A percentile compares a stretch with the other conserved stretches of the same genome.
These are phyloP conservation scores for Eurotiales sp. DNA, from an alignment of 2,329 filamentous ascomycete species.

Conservation along the genomic window DNA sequence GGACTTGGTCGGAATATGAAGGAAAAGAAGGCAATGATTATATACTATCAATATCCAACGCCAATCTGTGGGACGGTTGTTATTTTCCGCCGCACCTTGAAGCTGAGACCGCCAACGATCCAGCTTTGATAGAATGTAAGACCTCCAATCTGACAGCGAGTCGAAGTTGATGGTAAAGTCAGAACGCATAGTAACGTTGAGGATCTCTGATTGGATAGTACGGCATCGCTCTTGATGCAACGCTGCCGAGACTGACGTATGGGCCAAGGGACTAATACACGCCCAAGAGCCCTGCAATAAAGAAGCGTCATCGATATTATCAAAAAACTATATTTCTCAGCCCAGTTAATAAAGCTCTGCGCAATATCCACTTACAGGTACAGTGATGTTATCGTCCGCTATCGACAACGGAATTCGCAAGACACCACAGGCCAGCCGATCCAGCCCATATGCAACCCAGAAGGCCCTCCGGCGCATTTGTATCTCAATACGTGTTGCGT, in stretches of 20 bases:
- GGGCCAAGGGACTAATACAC: not conserved
- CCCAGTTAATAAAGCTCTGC: too few species aligned
- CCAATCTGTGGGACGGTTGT: not conserved
- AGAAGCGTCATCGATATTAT: not conserved
- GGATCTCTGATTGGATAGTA: conserved; percentile 3
- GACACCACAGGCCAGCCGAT: conserved; percentile 1
- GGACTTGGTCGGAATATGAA: not conserved
- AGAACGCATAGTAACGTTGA: conserved; percentile 4
- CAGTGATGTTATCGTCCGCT: conserved; percentile 4
- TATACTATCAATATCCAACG: conserved; percentile 3
- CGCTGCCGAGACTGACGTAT: not conserved
- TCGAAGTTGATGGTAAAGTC: conserved; percentile 1
- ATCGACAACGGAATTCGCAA: not conserved
- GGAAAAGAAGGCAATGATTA: not conserved
- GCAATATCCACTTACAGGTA: conserved; percentile 1
- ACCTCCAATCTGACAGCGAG: conserved; percentile 1
- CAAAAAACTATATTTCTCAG: conserved; percentile 4
- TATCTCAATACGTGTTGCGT: conserved; percentile 2
- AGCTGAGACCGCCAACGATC: conserved; percentile 4
- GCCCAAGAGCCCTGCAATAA: not conserved
- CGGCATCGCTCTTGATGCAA: conserved; percentile 3
- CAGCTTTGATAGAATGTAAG: not conserved
- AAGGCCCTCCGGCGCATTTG: conserved; percentile 1
- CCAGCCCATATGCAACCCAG: not conserved
- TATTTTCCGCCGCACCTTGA: not conserved